phyloP scores from a whole-genome alignment of 1,284 basidiomycete species.

The Gomphus sp. region DNA sequence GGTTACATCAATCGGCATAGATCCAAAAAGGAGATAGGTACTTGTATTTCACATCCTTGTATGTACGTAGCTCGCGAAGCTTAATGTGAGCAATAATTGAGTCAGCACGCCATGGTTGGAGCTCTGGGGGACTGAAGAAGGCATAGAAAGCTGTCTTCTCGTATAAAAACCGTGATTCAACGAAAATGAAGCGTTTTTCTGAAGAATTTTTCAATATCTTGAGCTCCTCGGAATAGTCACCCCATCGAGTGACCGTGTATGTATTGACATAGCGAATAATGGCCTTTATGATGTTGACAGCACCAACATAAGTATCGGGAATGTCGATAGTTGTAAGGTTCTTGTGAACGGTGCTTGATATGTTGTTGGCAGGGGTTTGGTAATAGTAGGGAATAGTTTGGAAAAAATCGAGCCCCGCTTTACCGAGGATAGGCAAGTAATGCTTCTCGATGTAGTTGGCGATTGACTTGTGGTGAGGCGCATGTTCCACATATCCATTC shows the following conservation, averaged over 20 bases:
- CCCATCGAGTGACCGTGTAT: not conserved
- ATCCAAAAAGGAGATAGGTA: not conserved
- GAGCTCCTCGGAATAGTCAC: not conserved
- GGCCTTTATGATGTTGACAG: not conserved
- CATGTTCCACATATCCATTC: no score
- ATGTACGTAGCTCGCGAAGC: not conserved
- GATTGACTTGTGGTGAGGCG: no score
- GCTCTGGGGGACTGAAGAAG: not conserved
- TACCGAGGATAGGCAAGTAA: constrained; percentile 21
- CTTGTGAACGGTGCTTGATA: not conserved
- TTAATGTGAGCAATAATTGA: not conserved
- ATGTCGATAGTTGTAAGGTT: not conserved
- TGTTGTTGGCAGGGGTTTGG: constrained; percentile 9
- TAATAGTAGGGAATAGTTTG: constrained; percentile 19
- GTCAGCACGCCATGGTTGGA: not conserved
- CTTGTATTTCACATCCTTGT: not conserved
- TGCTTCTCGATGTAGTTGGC: constrained; percentile 3
- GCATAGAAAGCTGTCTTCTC: not conserved
- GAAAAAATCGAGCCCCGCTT: constrained; percentile 12
- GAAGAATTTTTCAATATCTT: not conserved
- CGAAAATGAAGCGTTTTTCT: not conserved
- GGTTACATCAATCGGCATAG: not conserved
- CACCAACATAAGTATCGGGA: not conserved
- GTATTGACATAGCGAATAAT: not conserved
- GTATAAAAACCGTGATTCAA: not conserved